Conservation (phyloP, 805 yeast species). For the Saccharomycopsis synnaedendra region DNA sequence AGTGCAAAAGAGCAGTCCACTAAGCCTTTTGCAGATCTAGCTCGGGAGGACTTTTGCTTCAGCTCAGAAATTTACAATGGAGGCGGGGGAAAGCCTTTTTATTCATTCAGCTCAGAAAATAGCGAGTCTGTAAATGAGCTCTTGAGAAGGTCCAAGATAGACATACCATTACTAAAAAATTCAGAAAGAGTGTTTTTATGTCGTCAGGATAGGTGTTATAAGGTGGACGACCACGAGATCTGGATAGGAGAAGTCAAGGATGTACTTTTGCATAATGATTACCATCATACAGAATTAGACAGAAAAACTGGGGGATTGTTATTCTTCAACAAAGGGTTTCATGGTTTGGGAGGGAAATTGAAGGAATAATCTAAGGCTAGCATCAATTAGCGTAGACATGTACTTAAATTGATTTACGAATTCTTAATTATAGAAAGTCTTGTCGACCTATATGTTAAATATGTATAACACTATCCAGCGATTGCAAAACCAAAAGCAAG, state of each 20-base stretch:
- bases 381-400: too few relatives aligned
- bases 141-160: not conserved
- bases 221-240: slow-evolving; percentile 77
- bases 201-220: slow-evolving; percentile 36
- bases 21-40: slow-evolving; percentile 42
- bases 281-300: slow-evolving; percentile 16
- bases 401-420: too few relatives aligned
- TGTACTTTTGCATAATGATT: slow-evolving; percentile 24
- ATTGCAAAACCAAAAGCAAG: too few relatives aligned
- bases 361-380: too few relatives aligned
- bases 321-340: slow-evolving; percentile 54
- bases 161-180: slow-evolving; percentile 45
- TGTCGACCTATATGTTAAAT: too few relatives aligned
- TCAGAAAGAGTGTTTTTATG: slow-evolving; percentile 58
- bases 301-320: slow-evolving; percentile 49
- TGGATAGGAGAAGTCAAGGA: slow-evolving; percentile 77
- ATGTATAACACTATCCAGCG: too few relatives aligned
- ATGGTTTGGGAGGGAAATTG: slow-evolving; percentile 29
- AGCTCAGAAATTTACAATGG: slow-evolving; percentile 4
- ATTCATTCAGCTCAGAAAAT: not conserved
- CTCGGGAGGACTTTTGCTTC: slow-evolving; percentile 4
- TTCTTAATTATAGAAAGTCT: too few relatives aligned
- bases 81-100: not conserved
- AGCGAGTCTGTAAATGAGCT: not conserved
- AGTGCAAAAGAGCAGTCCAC: slow-evolving; percentile 20